These are phyloP conservation scores for Pyrus communis DNA, from an alignment of 306 rosid species.

Conservation along the genomic window DNA sequence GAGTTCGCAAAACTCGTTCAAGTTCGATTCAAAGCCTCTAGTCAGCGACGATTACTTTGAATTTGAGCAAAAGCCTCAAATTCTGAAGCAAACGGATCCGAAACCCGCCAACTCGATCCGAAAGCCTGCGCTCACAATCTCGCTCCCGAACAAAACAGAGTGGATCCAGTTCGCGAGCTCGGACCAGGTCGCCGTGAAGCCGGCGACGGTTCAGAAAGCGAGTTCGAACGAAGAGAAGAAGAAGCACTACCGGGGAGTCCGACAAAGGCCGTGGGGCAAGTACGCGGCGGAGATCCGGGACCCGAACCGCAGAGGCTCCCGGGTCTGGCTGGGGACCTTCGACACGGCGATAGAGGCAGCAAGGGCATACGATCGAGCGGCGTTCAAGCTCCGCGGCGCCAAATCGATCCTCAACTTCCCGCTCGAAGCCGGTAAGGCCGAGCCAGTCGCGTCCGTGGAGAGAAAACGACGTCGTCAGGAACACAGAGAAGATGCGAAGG, in stretches of 20 bases:
- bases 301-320: slow-evolving; percentile 63
- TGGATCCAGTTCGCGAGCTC: slow-evolving; percentile 50
- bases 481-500: slow-evolving; percentile 16
- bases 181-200: slow-evolving; percentile 1
- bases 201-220: background rate
- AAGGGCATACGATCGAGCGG: slow-evolving; percentile 74
- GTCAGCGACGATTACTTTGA: background rate
- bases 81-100: background rate
- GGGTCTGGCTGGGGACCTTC: slow-evolving; percentile 84
- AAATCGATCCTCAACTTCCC: slow-evolving; percentile 85
- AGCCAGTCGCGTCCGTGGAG: background rate
- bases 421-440: slow-evolving; percentile 32
- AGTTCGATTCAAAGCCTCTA: slow-evolving; percentile 14
- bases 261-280: slow-evolving; percentile 84
- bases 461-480: slow-evolving; percentile 42
- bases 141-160: slow-evolving; percentile 55
- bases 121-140: slow-evolving; percentile 49
- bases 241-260: slow-evolving; percentile 59
- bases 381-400: slow-evolving; percentile 70
- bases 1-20: background rate
- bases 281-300: slow-evolving; percentile 87
- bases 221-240: slow-evolving; percentile 1
- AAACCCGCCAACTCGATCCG: slow-evolving; percentile 2
- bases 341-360: slow-evolving; percentile 83
- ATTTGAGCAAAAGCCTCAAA: slow-evolving; percentile 6